Percentiles rank a stretch among this genome's conserved stretches.
Evolutionary conservation across 805 yeast species (phyloP).

Genomic region (Cyberlindnera galapagoensis): DNA sequence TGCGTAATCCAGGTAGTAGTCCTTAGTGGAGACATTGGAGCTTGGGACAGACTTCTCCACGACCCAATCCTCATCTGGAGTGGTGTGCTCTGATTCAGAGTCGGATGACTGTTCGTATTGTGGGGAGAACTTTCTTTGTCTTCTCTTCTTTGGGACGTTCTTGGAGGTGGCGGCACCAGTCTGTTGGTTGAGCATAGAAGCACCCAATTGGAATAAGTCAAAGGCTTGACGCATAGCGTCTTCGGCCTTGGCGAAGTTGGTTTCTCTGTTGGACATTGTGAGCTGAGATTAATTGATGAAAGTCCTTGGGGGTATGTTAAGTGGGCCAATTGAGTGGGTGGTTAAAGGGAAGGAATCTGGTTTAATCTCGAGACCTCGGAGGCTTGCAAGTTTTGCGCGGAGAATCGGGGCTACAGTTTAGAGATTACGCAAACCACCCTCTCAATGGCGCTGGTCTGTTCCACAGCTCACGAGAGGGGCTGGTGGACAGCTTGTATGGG

Average conservation of each 20-base stretch:
- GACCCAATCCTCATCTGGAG: constrained; percentile 18
- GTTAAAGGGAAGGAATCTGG: too few species aligned
- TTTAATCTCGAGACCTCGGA: too few species aligned
- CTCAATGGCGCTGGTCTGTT: too few species aligned
- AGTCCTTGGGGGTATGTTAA: too few species aligned
- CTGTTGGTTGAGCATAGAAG: constrained; percentile 15
- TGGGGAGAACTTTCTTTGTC: background rate
- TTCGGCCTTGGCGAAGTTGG: constrained; percentile 14
- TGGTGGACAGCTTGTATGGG: too few species aligned
- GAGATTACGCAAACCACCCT: too few species aligned
- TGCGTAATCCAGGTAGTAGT: constrained; percentile 27
- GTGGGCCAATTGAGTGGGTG: too few species aligned
- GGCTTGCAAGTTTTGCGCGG: too few species aligned
- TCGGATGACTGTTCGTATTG: background rate
- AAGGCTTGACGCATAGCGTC: constrained; percentile 21
- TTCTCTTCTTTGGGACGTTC: background rate
- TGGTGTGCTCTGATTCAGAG: constrained; percentile 15
- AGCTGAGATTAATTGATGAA: too few species aligned
- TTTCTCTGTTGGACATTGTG: constrained; percentile 3
- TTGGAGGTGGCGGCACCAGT: constrained; percentile 2
- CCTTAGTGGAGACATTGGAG: constrained; percentile 9
- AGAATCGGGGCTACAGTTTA: too few species aligned
- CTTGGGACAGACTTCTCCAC: constrained; percentile 6
- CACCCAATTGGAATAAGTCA: constrained; percentile 20
- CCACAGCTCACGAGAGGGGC: too few species aligned